Evolutionary conservation across 1,284 basidiomycete genomes (phyloP), one percentile per base, ranked within the genome.

Genomic region (Meira nashicola): DNA sequence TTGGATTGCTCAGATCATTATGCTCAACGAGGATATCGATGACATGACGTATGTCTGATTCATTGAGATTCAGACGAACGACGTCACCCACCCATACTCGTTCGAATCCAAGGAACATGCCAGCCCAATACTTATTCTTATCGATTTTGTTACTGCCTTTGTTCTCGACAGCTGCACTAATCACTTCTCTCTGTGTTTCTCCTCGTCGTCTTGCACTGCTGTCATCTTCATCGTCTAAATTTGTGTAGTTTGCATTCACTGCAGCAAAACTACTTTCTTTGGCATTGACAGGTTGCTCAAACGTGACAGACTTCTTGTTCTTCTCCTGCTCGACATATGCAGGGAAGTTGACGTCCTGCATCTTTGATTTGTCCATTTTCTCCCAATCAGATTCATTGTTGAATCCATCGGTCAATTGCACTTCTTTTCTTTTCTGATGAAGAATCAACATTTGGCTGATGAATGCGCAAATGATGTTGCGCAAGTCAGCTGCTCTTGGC

Each of bases 81-180:
- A 71, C 57, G 17, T 74, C 71, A 37, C 70, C 71, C 0, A 66
- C 68, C 71, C 71, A 74, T 21, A 74, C 62, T 0, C 70, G 55
- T 54, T 74, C 71, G 5, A 59, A 51, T 8, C 71, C 71, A 17
- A 70, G 58, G 39, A 64, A 62, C 39, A 68, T 50, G 19, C 71
- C 71, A 44, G 70, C 70, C n/a, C 57, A 71, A 50, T 68, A 69
- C 1, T 51, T 64, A 43, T 60, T 57, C 14, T 39, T 15, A 23
- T 41, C 38, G 7, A 54, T 6, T 21, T 14, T 6, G 3, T 19
- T 17, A 8, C 14, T 23, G 4, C n/a, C 17, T 25, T 56, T 12
- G 17, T n/a, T 33, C 23, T 12, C 55, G n/a, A 17, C 25, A 2
- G 12, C 6, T 19, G 46, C 6, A 15, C 4, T 8, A 5, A 23